Base-by-base conservation (phyloP, 2,329 filamentous ascomycete genomes). In the Chaetothyriales sp. region DNA sequence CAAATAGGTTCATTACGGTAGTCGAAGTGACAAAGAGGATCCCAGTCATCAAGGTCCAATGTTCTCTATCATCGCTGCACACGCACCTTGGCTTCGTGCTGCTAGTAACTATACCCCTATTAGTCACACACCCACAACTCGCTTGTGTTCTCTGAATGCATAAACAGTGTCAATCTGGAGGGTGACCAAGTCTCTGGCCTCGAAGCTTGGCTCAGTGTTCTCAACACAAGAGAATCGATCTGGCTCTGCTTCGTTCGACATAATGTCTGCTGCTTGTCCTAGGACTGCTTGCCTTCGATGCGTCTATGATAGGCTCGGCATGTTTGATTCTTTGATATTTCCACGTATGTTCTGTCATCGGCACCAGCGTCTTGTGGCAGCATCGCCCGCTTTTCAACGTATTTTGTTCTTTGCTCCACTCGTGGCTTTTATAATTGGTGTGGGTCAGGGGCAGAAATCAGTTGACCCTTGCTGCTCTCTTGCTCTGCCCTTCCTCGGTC, bases 401-500 rank as follows among this genome's bases (percentile, higher is more conserved):
- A 39, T 39, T 15, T 25, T 25, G 3, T 25, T 25, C 22, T n/a
- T n/a, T 39, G 32, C 32, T 39, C 32, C 32, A 15, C 32, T 39
- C 32, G 32, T 39, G 32, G 32, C 10, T 39, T 3, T 25, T 25
- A 25, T 25, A 39, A 12, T 39, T 39, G 32, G 32, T 39, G 10
- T 39, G 32, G 15, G 32, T 5, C 32, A 39, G 32, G 32, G 9
- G 15, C 3, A 39, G 10, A 39, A 15, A 39, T 39, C 15, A 10
- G 5, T 39, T 39, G 32, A 15, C 32, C 4, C 12, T 10, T 32
- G 7, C 28, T 9, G 28, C 28, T 39, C 32, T 39, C 32, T 15
- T 39, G 32, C 10, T 39, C 10, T 39, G 10, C 32, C 10, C 32
- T 39, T 9, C 9, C 47, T 48, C 53, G 46, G 55, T 49, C 53